Conservation (phyloP, 257 asterid species). For the Gentiana dahurica region DNA sequence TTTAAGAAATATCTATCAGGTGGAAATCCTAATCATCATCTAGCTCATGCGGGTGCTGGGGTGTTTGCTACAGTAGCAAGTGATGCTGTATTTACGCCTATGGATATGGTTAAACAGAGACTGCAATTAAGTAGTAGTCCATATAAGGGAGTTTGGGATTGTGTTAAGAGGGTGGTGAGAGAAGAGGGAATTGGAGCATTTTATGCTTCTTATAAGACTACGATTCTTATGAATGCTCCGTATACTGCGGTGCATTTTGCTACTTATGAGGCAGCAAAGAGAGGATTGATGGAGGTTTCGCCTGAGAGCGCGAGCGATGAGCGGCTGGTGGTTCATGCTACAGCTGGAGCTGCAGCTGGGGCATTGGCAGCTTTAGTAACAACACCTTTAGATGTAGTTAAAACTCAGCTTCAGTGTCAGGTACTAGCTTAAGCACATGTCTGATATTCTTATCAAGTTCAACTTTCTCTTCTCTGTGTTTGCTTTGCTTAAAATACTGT, state of each 20-base stretch:
- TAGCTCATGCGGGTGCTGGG: conserved; percentile 74
- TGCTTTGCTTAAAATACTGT: background rate
- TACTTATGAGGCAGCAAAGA: conserved; percentile 79
- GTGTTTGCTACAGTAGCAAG: conserved; percentile 83
- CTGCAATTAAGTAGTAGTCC: conserved; percentile 76
- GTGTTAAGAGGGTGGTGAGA: conserved; percentile 59
- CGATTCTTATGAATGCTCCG: conserved; percentile 94
- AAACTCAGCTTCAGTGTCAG: conserved; percentile 98
- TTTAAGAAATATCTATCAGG: conserved; percentile 62
- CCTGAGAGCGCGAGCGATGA: conserved; percentile 60
- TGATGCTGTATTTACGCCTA: conserved; percentile 86
- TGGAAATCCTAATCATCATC: conserved; percentile 54
- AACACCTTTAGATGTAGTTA: conserved; percentile 92
- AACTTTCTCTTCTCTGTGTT: background rate
- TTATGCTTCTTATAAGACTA: conserved; percentile 74
- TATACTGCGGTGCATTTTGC: conserved; percentile 90
- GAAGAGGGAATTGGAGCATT: conserved; percentile 82
- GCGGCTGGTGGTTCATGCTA: conserved; percentile 69
- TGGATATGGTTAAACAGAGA: conserved; percentile 99
- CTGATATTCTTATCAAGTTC: conserved; percentile 1
- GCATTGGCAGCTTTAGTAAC: conserved; percentile 77
- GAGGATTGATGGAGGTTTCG: conserved; percentile 57
- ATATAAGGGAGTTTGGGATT: conserved; percentile 74
- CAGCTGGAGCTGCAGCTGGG: conserved; percentile 97
- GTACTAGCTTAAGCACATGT: conserved; percentile 17